phyloP scores from a whole-genome alignment of 1,284 basidiomycete species.

The Ustilago hordei region DNA sequence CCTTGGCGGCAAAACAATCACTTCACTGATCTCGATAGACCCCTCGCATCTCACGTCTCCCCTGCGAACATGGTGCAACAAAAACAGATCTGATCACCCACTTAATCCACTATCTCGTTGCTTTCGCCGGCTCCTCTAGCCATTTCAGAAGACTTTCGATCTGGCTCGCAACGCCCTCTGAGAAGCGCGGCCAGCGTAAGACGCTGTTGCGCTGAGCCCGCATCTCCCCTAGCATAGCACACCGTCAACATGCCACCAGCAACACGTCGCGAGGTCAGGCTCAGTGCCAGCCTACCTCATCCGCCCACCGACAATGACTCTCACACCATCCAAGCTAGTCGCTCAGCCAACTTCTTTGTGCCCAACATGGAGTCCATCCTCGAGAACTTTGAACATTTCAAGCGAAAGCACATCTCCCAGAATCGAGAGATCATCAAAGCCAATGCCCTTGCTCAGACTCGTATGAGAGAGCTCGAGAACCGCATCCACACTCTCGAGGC shows the following conservation, averaged over 20 bases:
- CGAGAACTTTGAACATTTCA: conserved; percentile 64
- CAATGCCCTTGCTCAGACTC: conserved; percentile 59
- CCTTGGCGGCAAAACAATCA: too few relatives aligned
- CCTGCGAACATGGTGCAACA: too few relatives aligned
- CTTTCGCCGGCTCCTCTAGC: background rate
- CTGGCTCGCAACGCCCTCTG: too few relatives aligned
- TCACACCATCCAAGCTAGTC: conserved; percentile 34
- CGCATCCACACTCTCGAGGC: conserved; percentile 58
- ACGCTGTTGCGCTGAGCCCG: background rate
- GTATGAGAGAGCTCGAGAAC: conserved; percentile 64
- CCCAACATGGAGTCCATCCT: conserved; percentile 63
- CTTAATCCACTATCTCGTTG: too few relatives aligned
- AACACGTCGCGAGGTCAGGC: conserved; percentile 46
- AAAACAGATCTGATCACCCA: too few relatives aligned
- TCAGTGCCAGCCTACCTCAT: conserved; percentile 45
- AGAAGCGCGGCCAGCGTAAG: background rate
- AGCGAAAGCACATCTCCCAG: conserved; percentile 67
- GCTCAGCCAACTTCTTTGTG: conserved; percentile 34
- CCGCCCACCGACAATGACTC: conserved; percentile 11
- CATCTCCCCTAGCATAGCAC: background rate
- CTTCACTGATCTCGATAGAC: too few relatives aligned
- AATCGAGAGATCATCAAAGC: conserved; percentile 67
- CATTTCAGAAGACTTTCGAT: too few relatives aligned
- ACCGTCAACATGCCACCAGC: conserved; percentile 35
- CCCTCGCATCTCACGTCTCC: too few relatives aligned